These are phyloP conservation scores for Beauveria rudraprayagi DNA, from an alignment of 2,329 filamentous ascomycete species.

Conservation along the genomic window DNA sequence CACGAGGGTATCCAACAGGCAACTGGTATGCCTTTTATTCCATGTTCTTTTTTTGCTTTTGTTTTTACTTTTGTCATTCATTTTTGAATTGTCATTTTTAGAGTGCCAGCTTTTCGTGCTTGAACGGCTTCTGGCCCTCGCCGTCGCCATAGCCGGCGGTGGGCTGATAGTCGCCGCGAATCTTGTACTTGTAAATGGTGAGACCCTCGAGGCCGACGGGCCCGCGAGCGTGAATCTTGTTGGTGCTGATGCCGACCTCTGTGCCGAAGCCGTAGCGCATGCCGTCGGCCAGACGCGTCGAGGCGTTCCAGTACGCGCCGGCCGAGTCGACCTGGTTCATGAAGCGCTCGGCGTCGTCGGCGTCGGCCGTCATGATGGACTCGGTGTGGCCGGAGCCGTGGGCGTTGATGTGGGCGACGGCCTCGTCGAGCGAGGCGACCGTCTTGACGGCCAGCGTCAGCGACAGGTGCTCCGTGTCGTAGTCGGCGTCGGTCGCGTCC, in stretches of 20 bases:
- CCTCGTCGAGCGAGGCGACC: conserved; percentile 59
- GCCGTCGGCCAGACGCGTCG: conserved; percentile 87
- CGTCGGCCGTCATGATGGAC: conserved; percentile 68
- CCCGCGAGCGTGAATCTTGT: conserved; percentile 92
- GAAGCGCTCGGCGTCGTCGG: conserved; percentile 66
- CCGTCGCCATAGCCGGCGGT: conserved; percentile 66
- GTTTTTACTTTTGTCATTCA: too few species aligned
- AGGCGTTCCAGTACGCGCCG: conserved; percentile 95
- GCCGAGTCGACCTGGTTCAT: conserved; percentile 80
- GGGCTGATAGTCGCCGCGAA: conserved; percentile 76
- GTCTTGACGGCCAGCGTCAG: conserved; percentile 78
- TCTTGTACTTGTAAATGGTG: conserved; percentile 95
- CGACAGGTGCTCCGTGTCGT: conserved; percentile 80
- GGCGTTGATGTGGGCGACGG: conserved; percentile 80
- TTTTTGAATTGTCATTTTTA: conserved; percentile 17
- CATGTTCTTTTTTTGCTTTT: neutral
- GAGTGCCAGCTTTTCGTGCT: conserved; percentile 48
- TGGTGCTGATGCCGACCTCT: conserved; percentile 96
- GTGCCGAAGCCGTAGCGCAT: conserved; percentile 98
- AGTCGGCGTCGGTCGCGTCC: conserved; percentile 64
- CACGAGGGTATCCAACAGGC: conserved; percentile 6
- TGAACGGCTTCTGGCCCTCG: conserved; percentile 49
- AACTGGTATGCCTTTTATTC: conserved; percentile 11
- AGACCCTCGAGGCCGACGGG: conserved; percentile 90
- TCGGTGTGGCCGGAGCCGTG: conserved; percentile 95